Evolutionary conservation across 768 basidiomycete genomes (phyloP).

Genomic region (Podaxis sp.): DNA sequence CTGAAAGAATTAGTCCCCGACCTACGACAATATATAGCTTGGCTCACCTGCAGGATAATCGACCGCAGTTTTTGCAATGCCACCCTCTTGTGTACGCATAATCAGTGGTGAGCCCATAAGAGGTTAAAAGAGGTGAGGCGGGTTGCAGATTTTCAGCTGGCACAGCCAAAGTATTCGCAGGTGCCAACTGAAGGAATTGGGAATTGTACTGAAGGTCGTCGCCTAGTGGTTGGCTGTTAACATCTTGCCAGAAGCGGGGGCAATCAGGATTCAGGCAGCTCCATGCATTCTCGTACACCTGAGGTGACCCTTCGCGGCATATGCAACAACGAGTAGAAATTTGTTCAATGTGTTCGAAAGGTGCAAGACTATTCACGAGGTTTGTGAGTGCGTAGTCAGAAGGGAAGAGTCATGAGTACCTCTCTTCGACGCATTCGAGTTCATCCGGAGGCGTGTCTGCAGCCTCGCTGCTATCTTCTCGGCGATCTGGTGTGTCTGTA

Average conservation of each 20-base stretch:
- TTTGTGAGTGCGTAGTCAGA: not conserved
- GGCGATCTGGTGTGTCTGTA: not conserved
- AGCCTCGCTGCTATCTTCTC: not conserved
- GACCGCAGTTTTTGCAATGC: slow-evolving; percentile 66
- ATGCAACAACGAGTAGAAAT: slow-evolving; percentile 27
- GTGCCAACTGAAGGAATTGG: slow-evolving; percentile 36
- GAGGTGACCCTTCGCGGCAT: slow-evolving; percentile 43
- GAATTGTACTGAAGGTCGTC: slow-evolving; percentile 41
- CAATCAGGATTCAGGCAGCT: slow-evolving; percentile 63
- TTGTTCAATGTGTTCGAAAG: slow-evolving; percentile 3
- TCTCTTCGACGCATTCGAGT: slow-evolving; percentile 2
- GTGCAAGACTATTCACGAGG: not conserved
- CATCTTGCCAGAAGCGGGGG: slow-evolving; percentile 45
- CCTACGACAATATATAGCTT: not conserved
- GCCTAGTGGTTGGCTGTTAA: slow-evolving; percentile 23
- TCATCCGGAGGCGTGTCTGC: not conserved
- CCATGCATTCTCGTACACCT: slow-evolving; percentile 54
- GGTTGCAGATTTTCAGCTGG: slow-evolving; percentile 5
- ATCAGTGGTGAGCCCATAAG: slow-evolving; percentile 40
- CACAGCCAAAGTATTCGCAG: slow-evolving; percentile 19
- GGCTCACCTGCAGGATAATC: slow-evolving; percentile 64
- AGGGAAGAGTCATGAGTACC: not conserved
- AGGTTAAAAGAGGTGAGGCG: not conserved
- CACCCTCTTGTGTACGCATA: slow-evolving; percentile 61
- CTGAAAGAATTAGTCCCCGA: slow-evolving; percentile 27